Evolutionary conservation across 352 stramenopile genomes (phyloP).

Genomic region (Phytophthora boehmeriae): DNA sequence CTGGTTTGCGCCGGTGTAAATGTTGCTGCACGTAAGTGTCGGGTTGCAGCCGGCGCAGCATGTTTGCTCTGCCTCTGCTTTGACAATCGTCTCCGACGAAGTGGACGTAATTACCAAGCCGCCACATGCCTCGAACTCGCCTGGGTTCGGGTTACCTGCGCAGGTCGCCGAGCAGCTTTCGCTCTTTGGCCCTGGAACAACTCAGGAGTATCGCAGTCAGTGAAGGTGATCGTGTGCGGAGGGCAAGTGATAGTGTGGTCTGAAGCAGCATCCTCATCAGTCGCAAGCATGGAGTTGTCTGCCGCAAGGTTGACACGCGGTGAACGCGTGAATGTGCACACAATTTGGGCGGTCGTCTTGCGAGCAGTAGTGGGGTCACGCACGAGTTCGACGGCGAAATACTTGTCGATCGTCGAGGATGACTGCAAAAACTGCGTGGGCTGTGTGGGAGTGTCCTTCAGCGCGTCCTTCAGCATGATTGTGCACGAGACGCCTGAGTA

Average conservation of each 20-base stretch:
- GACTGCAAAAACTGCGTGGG: not conserved
- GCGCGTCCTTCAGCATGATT: slow-evolving; percentile 11
- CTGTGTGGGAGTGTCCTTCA: not conserved
- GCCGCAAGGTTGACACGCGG: slow-evolving; percentile 2
- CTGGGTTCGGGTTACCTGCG: slow-evolving; percentile 24
- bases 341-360: slow-evolving; percentile 36
- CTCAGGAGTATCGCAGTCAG: slow-evolving; percentile 52
- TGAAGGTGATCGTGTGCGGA: slow-evolving; percentile 40
- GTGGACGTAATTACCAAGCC: slow-evolving; percentile 38
- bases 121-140: slow-evolving; percentile 44
- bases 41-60: slow-evolving; percentile 29
- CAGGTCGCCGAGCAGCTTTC: slow-evolving; percentile 37
- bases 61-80: slow-evolving; percentile 38
- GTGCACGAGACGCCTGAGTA: slow-evolving; percentile 7
- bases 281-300: no score
- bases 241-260: slow-evolving; percentile 35
- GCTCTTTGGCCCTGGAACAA: slow-evolving; percentile 36
- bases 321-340: slow-evolving; percentile 45
- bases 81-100: slow-evolving; percentile 20
- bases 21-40: not conserved
- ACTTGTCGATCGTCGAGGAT: slow-evolving; percentile 3
- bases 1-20: slow-evolving; percentile 5
- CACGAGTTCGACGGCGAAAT: slow-evolving; percentile 59
- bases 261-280: not conserved
- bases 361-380: slow-evolving; percentile 36